Evolutionary conservation across 192 early-diverging fungal genomes (phyloP).

Genomic region (Phycomyces blakesleeanus): DNA sequence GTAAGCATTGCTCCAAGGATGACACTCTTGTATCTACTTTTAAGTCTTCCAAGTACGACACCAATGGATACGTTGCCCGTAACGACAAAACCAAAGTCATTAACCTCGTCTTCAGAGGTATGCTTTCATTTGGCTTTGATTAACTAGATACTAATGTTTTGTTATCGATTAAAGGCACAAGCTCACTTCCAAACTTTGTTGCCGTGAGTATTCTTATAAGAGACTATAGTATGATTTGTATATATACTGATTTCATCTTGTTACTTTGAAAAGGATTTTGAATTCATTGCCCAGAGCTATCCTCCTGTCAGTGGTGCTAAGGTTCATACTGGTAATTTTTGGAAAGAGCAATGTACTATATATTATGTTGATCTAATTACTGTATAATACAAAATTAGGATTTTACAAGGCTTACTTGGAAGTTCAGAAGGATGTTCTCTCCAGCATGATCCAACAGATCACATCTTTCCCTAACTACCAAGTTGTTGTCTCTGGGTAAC

Average conservation of each 20-base stretch:
- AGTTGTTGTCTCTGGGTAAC: slow-evolving; percentile 23
- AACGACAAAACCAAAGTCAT: slow-evolving; percentile 15
- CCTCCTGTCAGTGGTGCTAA: slow-evolving; percentile 19
- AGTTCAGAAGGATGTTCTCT: background rate
- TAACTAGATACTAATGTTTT: no score
- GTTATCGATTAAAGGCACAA: background rate
- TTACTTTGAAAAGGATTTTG: slow-evolving; percentile 12
- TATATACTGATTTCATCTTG: background rate
- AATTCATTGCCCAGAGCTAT: slow-evolving; percentile 17
- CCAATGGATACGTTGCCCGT: slow-evolving; percentile 14
- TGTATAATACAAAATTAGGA: no score
- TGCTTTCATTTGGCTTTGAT: background rate
- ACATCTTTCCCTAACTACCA: slow-evolving; percentile 13
- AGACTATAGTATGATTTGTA: background rate
- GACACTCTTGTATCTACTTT: slow-evolving; percentile 13
- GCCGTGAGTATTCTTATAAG: slow-evolving; percentile 4
- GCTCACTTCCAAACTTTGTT: background rate
- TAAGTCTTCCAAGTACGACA: slow-evolving; percentile 9
- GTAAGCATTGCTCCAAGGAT: slow-evolving; percentile 17
- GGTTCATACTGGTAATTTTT: slow-evolving; percentile 18
- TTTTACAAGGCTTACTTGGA: no score
- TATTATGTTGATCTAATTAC: no score
- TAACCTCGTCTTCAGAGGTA: slow-evolving; percentile 22
- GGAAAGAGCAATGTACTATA: no score
- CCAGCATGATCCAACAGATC: background rate